Base-by-base conservation (phyloP, 441 rosid species). In the Pelargonium myrrhifolium region DNA sequence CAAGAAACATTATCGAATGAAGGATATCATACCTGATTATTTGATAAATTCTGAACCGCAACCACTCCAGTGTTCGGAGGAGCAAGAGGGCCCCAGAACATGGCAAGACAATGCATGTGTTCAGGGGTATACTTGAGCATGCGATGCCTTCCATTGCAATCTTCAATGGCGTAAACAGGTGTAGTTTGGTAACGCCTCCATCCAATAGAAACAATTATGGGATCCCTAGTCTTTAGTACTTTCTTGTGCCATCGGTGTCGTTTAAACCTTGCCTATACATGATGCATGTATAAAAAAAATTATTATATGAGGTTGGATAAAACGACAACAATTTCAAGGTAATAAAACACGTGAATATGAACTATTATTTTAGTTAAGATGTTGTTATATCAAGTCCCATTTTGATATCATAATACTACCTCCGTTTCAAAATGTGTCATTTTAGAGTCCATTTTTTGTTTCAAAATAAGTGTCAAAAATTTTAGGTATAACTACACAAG, bases 121-220 rank as follows among this genome's bases (percentile, higher is more conserved):
- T 87, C 97, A 6, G 95, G 97, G 71, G 96, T 89, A 84, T 88
- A 91, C 85, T 89, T 91, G 18, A 93, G 86, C 97, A 91, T 91
- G 71, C 96, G 89, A 80, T 86, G 86, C 80, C 96, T 84, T 77
- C 92, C 99, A 80, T 85, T 88, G 31, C 59, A 77, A 71, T 91
- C 99, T 83, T 91, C 96, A 69, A 85, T 84, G 58, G 93, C 92
- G 73, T 84, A 89, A 68, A 91, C 81, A 71, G 96, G 97, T 49
- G 79, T 74, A 56, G 97, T 91, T 68, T 93, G 96, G 74, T 87
- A 88, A 24, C 97, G 92, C 76, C 96, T 88, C 99, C 99, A 91
- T 43, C 99, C 99, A 68, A 91, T 77, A 65, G 97, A 93, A 55
- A 91, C 87, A 79, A 91, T 86, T 65, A 91, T 84, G 58, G 99